Evolutionary conservation across 208 protist species (phyloP).

Genomic region (Trypanosomatidae sp.): DNA sequence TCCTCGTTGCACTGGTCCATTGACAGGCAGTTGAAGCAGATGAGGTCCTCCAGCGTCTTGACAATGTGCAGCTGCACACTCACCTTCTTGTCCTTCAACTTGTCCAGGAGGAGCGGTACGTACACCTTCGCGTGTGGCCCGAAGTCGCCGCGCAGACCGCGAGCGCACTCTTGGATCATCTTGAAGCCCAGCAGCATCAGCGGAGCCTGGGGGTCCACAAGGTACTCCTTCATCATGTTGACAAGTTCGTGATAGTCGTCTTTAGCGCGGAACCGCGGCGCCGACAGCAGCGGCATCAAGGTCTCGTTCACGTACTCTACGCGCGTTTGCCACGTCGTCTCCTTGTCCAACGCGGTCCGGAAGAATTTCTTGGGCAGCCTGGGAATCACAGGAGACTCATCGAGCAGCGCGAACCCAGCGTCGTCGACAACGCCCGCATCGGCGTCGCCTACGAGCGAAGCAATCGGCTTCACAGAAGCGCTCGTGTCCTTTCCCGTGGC

Average conservation of each 20-base stretch:
- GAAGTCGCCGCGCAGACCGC: slow-evolving; percentile 59
- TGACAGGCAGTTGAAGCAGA: slow-evolving; percentile 75
- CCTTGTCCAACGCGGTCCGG: slow-evolving; percentile 64
- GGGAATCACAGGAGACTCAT: slow-evolving; percentile 57
- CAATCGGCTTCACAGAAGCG: slow-evolving; percentile 18
- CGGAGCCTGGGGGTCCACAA: slow-evolving; percentile 86
- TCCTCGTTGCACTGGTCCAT: slow-evolving; percentile 88
- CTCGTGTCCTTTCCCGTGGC: not conserved
- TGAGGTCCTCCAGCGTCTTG: slow-evolving; percentile 72
- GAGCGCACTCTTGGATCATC: slow-evolving; percentile 80
- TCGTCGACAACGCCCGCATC: slow-evolving; percentile 38
- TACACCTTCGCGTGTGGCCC: slow-evolving; percentile 46
- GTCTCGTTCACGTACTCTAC: slow-evolving; percentile 63
- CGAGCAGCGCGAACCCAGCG: slow-evolving; percentile 46
- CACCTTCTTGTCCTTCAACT: slow-evolving; percentile 92
- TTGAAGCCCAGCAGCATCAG: slow-evolving; percentile 85
- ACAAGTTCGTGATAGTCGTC: slow-evolving; percentile 89
- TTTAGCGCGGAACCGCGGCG: slow-evolving; percentile 58
- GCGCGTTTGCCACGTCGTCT: slow-evolving; percentile 71
- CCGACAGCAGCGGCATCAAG: slow-evolving; percentile 60
- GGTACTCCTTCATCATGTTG: slow-evolving; percentile 63
- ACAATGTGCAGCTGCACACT: slow-evolving; percentile 81
- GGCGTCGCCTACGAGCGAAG: slow-evolving; percentile 13
- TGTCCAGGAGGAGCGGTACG: slow-evolving; percentile 73
- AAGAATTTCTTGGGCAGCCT: slow-evolving; percentile 82